Evolutionary conservation across 371 early-diverging fungal species (phyloP).

Genomic region (Mucor piriformis): DNA sequence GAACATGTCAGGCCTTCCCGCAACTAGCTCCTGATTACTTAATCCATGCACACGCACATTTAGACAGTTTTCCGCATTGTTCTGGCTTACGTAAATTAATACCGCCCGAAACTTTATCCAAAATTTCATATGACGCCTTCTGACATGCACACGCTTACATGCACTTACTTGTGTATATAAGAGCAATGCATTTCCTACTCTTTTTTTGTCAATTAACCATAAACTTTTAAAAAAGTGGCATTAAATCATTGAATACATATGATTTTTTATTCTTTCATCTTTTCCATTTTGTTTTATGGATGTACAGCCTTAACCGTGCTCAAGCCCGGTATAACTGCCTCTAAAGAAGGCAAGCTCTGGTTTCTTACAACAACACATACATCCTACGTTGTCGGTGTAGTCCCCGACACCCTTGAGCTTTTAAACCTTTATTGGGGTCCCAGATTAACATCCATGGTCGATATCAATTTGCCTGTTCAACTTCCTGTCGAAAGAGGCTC

Average conservation of each 20-base stretch:
- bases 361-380: slow-evolving; percentile 36
- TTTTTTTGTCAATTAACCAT: too few species aligned
- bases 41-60: too few species aligned
- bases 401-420: slow-evolving; percentile 13
- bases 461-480: slow-evolving; percentile 13
- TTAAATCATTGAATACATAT: not conserved
- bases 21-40: too few species aligned
- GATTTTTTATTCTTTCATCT: not conserved
- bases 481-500: slow-evolving; percentile 17
- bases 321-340: slow-evolving; percentile 26
- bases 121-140: too few species aligned
- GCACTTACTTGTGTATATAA: too few species aligned
- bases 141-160: too few species aligned
- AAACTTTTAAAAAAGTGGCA: too few species aligned
- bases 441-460: slow-evolving; percentile 19
- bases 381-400: slow-evolving; percentile 40
- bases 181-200: too few species aligned
- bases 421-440: slow-evolving; percentile 47
- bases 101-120: too few species aligned
- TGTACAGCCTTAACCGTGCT: not conserved
- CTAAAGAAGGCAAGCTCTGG: slow-evolving; percentile 28
- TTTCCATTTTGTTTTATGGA: not conserved
- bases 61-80: too few species aligned
- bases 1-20: too few species aligned
- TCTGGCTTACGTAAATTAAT: too few species aligned